Conservation (phyloP, 805 yeast species). For the Clavispora santaluciae region DNA sequence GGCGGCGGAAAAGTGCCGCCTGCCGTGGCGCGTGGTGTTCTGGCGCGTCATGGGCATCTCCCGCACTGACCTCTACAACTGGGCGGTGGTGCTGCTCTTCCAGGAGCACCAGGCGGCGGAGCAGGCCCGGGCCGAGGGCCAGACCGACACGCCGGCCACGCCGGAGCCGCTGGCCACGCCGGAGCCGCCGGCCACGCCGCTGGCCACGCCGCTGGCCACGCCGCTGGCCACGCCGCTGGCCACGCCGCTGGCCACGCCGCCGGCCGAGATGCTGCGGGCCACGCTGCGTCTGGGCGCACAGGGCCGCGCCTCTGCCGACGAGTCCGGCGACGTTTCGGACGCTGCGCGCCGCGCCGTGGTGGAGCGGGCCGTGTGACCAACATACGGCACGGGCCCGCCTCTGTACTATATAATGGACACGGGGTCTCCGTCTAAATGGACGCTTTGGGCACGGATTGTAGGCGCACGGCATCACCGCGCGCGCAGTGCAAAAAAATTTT, state of each 20-base stretch:
- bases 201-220: background rate
- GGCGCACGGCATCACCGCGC: slow-evolving; percentile 1
- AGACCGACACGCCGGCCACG: background rate
- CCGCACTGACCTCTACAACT: slow-evolving; percentile 43
- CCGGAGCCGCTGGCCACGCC: background rate
- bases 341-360: background rate
- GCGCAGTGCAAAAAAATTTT: slow-evolving; percentile 4
- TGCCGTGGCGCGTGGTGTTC: slow-evolving; percentile 31
- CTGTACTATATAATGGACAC: no score
- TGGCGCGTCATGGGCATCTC: slow-evolving; percentile 58
- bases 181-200: background rate
- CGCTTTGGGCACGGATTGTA: background rate
- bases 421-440: no score
- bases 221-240: background rate
- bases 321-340: slow-evolving; percentile 2
- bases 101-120: slow-evolving; percentile 6
- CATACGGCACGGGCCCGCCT: no score
- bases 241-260: background rate
- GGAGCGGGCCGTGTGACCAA: background rate
- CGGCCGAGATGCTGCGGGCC: slow-evolving; percentile 1
- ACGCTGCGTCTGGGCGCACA: background rate
- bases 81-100: slow-evolving; percentile 37
- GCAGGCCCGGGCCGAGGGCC: background rate
- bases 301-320: no score
- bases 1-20: slow-evolving; percentile 31